These are phyloP conservation scores for Lodderomyces orthopsilosis DNA, from an alignment of 1,139 yeast genomes.

Conservation along the genomic window DNA sequence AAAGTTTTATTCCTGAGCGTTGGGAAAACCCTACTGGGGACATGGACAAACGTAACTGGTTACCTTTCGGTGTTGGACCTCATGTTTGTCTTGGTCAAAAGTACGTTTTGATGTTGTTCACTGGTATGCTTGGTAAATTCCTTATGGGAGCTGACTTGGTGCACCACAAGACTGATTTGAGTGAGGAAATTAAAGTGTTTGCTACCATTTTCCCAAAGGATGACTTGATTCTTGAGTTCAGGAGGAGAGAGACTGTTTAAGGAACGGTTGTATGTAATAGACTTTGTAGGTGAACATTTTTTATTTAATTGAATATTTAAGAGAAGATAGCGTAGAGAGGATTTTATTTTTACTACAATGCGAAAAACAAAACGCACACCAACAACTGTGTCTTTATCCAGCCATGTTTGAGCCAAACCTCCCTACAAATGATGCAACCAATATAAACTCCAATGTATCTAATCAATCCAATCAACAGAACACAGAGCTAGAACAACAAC, in stretches of 20 bases:
- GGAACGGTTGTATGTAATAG: slow-evolving; percentile 22
- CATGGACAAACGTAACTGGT: slow-evolving; percentile 82
- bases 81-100: slow-evolving; percentile 95
- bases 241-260: slow-evolving; percentile 44
- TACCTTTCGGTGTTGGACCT: slow-evolving; percentile 95
- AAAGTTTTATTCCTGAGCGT: slow-evolving; percentile 91
- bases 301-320: not conserved
- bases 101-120: slow-evolving; percentile 85
- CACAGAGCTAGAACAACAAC: not conserved
- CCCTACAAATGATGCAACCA: not conserved
- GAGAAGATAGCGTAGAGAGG: not conserved
- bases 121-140: slow-evolving; percentile 88
- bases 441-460: not conserved
- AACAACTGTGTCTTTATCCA: not conserved
- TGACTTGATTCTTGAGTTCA: slow-evolving; percentile 79
- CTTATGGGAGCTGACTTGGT: slow-evolving; percentile 73
- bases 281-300: not conserved
- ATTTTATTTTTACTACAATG: not conserved
- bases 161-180: slow-evolving; percentile 76
- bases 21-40: slow-evolving; percentile 58
- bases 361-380: not conserved
- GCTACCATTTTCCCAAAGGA: slow-evolving; percentile 98
- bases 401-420: not conserved
- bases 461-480: not conserved
- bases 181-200: slow-evolving; percentile 91